phyloP scores from a whole-genome alignment of 306 rosid genomes.

The Vigna nakashimae region DNA sequence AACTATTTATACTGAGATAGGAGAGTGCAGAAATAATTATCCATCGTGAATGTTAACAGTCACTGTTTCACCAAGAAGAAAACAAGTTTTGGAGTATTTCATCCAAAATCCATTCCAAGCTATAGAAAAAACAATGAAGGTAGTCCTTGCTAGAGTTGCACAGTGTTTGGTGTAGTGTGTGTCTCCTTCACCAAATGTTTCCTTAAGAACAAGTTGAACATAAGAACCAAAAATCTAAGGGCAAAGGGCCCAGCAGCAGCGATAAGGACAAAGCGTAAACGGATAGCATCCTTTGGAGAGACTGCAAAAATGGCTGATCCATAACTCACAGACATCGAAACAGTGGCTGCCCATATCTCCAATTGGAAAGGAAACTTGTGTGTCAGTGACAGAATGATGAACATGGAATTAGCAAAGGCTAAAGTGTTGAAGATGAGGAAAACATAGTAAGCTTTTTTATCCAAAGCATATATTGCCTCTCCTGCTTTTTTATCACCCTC shows the following conservation, averaged over 20 bases:
- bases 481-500: slow-evolving; percentile 23
- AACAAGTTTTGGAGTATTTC: no score
- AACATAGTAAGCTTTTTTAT: slow-evolving; percentile 11
- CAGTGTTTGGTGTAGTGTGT: neutral
- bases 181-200: neutral
- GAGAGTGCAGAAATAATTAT: no score
- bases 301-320: slow-evolving; percentile 35
- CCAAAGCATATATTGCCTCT: slow-evolving; percentile 35
- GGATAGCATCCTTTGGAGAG: slow-evolving; percentile 12
- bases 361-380: slow-evolving; percentile 44
- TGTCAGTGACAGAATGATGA: slow-evolving; percentile 40
- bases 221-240: neutral
- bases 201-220: neutral
- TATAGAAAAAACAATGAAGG: no score
- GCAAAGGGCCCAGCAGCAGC: slow-evolving; percentile 39
- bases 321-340: neutral
- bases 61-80: no score
- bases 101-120: no score
- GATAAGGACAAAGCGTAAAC: slow-evolving; percentile 36
- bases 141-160: no score
- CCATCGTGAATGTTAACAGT: no score
- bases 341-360: slow-evolving; percentile 35
- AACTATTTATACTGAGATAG: no score
- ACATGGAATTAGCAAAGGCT: slow-evolving; percentile 43
- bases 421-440: slow-evolving; percentile 48